Conservation (phyloP, 2,329 filamentous ascomycete species). For the Plectosphaerella plurivora region DNA sequence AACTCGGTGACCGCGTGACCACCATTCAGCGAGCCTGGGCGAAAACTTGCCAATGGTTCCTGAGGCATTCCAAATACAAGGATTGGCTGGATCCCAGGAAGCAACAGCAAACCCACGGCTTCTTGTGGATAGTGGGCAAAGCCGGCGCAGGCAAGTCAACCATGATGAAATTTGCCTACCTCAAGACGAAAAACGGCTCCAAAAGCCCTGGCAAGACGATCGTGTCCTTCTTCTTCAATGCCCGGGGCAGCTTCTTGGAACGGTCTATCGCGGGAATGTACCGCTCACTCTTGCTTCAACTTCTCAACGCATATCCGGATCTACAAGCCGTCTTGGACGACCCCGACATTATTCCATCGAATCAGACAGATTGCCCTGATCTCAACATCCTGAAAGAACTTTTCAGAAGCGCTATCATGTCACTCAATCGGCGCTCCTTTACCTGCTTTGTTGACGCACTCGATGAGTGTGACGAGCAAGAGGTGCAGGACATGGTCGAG, state of each 20-base stretch:
- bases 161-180: slow-evolving; percentile 34
- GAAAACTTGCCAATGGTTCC: slow-evolving; percentile 36
- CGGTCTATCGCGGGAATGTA: slow-evolving; percentile 43
- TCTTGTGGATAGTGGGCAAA: slow-evolving; percentile 44
- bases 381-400: background rate
- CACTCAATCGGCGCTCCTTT: slow-evolving; percentile 1
- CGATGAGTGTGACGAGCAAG: slow-evolving; percentile 5
- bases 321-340: slow-evolving; percentile 27
- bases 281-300: slow-evolving; percentile 40
- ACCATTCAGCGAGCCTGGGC: slow-evolving; percentile 30
- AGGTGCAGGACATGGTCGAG: background rate
- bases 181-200: background rate
- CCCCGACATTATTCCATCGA: background rate
- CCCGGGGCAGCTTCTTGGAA: slow-evolving; percentile 35
- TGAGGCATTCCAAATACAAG: slow-evolving; percentile 24
- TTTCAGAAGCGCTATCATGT: background rate
- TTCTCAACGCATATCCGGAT: slow-evolving; percentile 28
- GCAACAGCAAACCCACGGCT: slow-evolving; percentile 25
- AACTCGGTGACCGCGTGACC: slow-evolving; percentile 29
- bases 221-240: slow-evolving; percentile 43
- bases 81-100: slow-evolving; percentile 29
- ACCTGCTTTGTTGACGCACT: slow-evolving; percentile 9
- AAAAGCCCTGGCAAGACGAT: background rate
- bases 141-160: slow-evolving; percentile 42
- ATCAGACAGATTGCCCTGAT: background rate